phyloP scores from a whole-genome alignment of 2,329 filamentous ascomycete genomes.

The Mycosphaerella arachidis region DNA sequence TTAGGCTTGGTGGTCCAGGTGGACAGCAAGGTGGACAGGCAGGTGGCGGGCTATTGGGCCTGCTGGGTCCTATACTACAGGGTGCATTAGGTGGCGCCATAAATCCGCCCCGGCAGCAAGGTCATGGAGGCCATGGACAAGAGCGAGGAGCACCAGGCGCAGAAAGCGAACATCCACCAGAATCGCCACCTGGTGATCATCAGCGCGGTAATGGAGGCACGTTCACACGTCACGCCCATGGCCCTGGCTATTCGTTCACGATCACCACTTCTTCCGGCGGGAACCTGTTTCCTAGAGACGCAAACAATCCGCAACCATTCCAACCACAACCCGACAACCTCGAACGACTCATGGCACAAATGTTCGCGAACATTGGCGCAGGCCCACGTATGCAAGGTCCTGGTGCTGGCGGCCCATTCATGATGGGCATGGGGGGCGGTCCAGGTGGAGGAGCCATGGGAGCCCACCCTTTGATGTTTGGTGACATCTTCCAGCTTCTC shows the following conservation, averaged over 20 bases:
- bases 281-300: constrained; percentile 48
- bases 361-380: constrained; percentile 31
- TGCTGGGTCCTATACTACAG: constrained; percentile 22
- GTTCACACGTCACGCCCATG: constrained; percentile 17
- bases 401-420: not conserved
- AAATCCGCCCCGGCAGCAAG: constrained; percentile 15
- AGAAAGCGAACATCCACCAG: constrained; percentile 10
- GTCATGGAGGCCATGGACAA: constrained; percentile 14
- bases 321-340: constrained; percentile 32
- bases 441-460: constrained; percentile 4
- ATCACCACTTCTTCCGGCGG: constrained; percentile 25
- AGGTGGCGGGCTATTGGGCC: constrained; percentile 40
- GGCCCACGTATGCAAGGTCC: constrained; percentile 4
- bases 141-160: constrained; percentile 6
- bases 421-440: constrained; percentile 1
- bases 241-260: constrained; percentile 28
- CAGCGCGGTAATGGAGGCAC: constrained; percentile 7
- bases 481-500: constrained; percentile 23
- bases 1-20: constrained; percentile 16
- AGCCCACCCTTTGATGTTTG: constrained; percentile 10
- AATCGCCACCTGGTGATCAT: constrained; percentile 11
- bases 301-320: constrained; percentile 45
- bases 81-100: constrained; percentile 17
- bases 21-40: constrained; percentile 21
- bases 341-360: constrained; percentile 30